Conservation (phyloP, 164 flowering plant genomes). For the Tetrastigma voinierianum region DNA sequence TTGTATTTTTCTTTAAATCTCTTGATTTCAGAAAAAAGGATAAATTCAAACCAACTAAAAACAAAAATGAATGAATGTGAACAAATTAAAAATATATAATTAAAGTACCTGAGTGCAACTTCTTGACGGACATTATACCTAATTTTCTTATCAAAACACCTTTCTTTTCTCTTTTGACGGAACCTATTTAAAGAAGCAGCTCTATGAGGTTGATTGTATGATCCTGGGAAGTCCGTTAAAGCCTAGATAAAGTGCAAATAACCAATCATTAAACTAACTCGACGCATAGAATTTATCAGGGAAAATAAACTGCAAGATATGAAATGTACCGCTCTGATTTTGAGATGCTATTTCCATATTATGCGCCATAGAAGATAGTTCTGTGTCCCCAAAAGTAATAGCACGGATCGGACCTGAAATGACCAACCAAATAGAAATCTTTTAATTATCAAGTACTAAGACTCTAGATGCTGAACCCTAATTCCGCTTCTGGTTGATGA, state of each 20-base stretch:
- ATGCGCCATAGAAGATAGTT: conserved; percentile 34
- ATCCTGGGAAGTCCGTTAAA: conserved; percentile 26
- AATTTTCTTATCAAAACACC: conserved; percentile 75
- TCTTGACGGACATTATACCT: conserved; percentile 74
- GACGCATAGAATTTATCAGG: not conserved
- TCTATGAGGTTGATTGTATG: conserved; percentile 54
- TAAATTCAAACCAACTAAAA: not conserved
- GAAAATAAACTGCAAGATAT: not conserved
- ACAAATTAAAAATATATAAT: not conserved
- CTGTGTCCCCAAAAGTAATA: conserved; percentile 68
- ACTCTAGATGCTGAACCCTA: not conserved
- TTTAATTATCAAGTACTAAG: not conserved
- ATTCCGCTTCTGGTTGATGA: no score
- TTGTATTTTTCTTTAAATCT: not conserved
- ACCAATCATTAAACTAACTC: conserved; percentile 1
- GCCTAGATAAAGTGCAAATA: conserved; percentile 21
- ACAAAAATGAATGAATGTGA: not conserved
- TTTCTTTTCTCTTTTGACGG: conserved; percentile 67
- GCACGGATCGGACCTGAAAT: conserved; percentile 67
- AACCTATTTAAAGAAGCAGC: conserved; percentile 62
- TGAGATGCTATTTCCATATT: conserved; percentile 19
- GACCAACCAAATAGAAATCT: not conserved
- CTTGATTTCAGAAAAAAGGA: no score
- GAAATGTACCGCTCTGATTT: conserved; percentile 49
- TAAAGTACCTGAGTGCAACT: conserved; percentile 63